Percentiles rank a stretch among this genome's conserved stretches.
Evolutionary conservation across 2,329 filamentous ascomycete genomes (phyloP).

Genomic region (Amylocarpus encephaloides): DNA sequence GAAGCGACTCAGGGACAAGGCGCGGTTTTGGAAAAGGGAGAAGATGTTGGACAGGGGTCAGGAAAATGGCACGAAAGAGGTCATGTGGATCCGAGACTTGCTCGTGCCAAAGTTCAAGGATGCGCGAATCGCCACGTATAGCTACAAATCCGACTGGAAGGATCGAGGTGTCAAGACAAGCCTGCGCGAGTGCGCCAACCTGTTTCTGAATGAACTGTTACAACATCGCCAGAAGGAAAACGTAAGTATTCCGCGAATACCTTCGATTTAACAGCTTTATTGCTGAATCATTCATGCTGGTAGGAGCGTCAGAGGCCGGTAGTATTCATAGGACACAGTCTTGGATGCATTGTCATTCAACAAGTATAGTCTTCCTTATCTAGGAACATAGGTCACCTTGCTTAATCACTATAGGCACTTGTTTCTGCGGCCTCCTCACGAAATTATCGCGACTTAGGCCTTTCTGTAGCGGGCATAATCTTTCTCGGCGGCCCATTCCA

Average conservation of each 20-base stretch:
- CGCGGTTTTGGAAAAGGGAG: not conserved
- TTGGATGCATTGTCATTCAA: conserved; percentile 15
- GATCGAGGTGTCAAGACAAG: conserved; percentile 12
- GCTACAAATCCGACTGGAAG: conserved; percentile 17
- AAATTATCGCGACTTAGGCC: conserved; percentile 9
- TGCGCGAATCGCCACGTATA: conserved; percentile 16
- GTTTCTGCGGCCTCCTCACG: conserved; percentile 2
- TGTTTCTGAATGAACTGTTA: conserved; percentile 11
- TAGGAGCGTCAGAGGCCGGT: conserved; percentile 14
- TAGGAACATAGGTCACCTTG: not conserved
- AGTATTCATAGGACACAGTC: conserved; percentile 17
- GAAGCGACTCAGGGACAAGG: not conserved
- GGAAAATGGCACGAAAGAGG: not conserved
- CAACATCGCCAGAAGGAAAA: conserved; percentile 11
- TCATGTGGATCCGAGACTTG: conserved; percentile 15
- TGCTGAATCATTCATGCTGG: not conserved
- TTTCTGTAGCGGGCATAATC: conserved; percentile 14
- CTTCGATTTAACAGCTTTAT: not conserved
- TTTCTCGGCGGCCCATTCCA: conserved; percentile 16
- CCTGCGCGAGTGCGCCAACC: conserved; percentile 12
- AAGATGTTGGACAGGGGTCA: not conserved
- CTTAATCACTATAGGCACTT: conserved; percentile 9
- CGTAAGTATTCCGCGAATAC: conserved; percentile 2
- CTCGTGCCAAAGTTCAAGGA: conserved; percentile 13
- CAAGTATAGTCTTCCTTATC: conserved; percentile 7